Conservation (phyloP, 1,284 basidiomycete genomes). For the Ganoderma sinense region DNA sequence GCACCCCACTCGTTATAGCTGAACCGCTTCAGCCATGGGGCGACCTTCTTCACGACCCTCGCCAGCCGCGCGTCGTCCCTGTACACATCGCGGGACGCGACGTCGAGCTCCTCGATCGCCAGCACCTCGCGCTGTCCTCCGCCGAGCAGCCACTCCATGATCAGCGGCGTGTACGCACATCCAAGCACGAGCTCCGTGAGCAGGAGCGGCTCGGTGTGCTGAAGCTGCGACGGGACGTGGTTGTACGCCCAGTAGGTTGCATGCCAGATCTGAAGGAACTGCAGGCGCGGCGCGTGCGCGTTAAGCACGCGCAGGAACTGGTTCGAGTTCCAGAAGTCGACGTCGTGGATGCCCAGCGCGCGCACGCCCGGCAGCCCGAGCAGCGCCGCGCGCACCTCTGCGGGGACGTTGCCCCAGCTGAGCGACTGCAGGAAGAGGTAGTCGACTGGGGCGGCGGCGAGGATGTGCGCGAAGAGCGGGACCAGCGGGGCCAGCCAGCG, state of each 20-base stretch:
- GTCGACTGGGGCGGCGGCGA: slow-evolving; percentile 8
- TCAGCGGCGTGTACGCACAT: slow-evolving; percentile 15
- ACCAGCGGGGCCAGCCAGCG: slow-evolving; percentile 9
- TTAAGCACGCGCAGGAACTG: slow-evolving; percentile 20
- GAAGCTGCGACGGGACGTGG: slow-evolving; percentile 14
- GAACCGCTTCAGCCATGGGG: slow-evolving; percentile 19
- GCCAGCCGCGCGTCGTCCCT: slow-evolving; percentile 19
- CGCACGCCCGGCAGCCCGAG: slow-evolving; percentile 9
- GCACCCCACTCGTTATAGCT: slow-evolving; percentile 4
- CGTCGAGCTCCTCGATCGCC: slow-evolving; percentile 13
- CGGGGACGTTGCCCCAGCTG: slow-evolving; percentile 15
- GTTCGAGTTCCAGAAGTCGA: slow-evolving; percentile 23
- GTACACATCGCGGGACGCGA: slow-evolving; percentile 13
- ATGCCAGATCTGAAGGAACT: slow-evolving; percentile 12
- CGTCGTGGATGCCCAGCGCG: slow-evolving; percentile 9
- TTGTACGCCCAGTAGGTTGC: slow-evolving; percentile 6
- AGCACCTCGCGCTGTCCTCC: slow-evolving; percentile 7
- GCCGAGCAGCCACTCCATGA: slow-evolving; percentile 20
- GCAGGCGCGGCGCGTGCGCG: slow-evolving; percentile 10
- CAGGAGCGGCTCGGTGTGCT: slow-evolving; percentile 13
- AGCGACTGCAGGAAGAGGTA: slow-evolving; percentile 14
- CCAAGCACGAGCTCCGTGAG: slow-evolving; percentile 16
- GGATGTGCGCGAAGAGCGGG: slow-evolving; percentile 5
- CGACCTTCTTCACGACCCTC: slow-evolving; percentile 12
- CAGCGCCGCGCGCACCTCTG: slow-evolving; percentile 5